phyloP scores from a whole-genome alignment of 441 rosid species.

The Metrosideros polymorpha region DNA sequence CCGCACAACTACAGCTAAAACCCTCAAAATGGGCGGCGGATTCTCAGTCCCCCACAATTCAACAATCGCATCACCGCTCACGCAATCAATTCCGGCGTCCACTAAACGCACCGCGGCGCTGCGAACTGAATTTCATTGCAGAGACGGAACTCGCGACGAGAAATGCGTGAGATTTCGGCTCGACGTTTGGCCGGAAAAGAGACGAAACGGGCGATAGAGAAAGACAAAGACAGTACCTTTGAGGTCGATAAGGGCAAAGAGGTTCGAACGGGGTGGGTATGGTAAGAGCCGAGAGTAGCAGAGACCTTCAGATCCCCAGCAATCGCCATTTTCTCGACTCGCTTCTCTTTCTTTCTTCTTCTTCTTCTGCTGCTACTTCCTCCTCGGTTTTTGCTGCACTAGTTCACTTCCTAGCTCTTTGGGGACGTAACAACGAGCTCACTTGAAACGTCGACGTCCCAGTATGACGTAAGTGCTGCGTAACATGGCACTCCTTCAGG shows the following conservation, averaged over 20 bases:
- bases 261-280: conserved; percentile 30
- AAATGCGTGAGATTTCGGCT: not conserved
- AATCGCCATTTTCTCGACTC: conserved; percentile 42
- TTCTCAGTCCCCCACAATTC: not conserved
- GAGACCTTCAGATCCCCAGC: conserved; percentile 72
- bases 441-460: not conserved
- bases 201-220: not conserved
- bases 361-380: not conserved
- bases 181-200: not conserved
- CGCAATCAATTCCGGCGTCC: not conserved
- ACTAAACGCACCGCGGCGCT: not conserved
- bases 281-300: conserved; percentile 50
- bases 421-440: not conserved
- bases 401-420: not conserved
- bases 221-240: conserved; percentile 26
- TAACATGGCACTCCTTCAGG: not conserved
- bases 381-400: not conserved
- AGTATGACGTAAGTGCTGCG: not conserved
- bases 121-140: not conserved
- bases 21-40: not conserved
- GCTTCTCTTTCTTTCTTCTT: not conserved
- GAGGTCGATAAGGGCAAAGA: conserved; percentile 30
- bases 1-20: not conserved
- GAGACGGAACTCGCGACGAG: not conserved
- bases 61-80: not conserved